phyloP scores from a whole-genome alignment of 345 rosid species.

The Leavenworthia alabamica region DNA sequence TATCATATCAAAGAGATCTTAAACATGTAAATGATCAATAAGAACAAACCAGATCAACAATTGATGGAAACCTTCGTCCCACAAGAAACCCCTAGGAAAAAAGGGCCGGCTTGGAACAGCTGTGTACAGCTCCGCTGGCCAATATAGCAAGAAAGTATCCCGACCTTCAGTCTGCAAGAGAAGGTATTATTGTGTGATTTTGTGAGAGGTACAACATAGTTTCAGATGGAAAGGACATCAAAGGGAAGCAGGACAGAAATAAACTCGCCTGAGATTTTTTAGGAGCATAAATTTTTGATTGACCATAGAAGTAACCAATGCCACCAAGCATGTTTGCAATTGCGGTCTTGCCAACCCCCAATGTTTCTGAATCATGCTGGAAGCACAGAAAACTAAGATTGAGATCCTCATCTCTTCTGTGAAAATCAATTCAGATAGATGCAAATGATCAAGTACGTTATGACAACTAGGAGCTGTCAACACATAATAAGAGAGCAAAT shows the following conservation, averaged over 20 bases:
- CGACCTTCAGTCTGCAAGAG: constrained; percentile 50
- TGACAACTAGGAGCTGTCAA: constrained; percentile 2
- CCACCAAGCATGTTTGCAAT: constrained; percentile 90
- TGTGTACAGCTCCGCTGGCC: constrained; percentile 98
- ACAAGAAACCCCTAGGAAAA: constrained; percentile 93
- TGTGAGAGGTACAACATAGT: constrained; percentile 14
- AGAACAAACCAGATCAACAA: constrained; percentile 75
- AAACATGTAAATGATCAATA: background rate
- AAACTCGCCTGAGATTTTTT: constrained; percentile 51
- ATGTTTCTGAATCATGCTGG: constrained; percentile 67
- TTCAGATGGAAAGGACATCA: background rate
- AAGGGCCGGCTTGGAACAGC: constrained; percentile 98
- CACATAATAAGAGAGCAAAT: background rate
- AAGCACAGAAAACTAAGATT: constrained; percentile 21
- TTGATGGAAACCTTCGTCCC: constrained; percentile 99
- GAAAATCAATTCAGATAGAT: background rate
- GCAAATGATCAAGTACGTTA: background rate
- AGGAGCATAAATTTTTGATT: constrained; percentile 65
- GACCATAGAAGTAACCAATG: constrained; percentile 94
- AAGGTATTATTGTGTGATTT: constrained; percentile 31
- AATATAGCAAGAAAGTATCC: constrained; percentile 58
- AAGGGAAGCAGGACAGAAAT: constrained; percentile 10
- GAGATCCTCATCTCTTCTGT: constrained; percentile 7
- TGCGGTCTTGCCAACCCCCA: constrained; percentile 74
- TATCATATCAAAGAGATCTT: constrained; percentile 3